Base-by-base conservation (phyloP, 139 green algal species). In the Chlorella sorokiniana region DNA sequence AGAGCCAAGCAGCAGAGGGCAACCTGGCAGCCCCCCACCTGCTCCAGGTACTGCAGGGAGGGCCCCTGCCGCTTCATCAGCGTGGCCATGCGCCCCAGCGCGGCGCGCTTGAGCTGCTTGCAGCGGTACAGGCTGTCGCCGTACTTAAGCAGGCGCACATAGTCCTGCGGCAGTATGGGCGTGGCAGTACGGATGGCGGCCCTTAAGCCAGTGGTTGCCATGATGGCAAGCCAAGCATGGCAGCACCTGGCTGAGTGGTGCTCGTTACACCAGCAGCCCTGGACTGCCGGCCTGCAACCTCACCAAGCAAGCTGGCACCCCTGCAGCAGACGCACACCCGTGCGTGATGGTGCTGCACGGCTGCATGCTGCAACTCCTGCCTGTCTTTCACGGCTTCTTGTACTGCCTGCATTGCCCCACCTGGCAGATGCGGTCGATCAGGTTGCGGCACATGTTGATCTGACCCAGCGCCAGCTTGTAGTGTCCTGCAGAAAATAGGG, bases 391-490 rank as follows among this genome's bases (percentile, higher is more conserved):
- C n/a, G n/a, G n/a, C n/a, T n/a, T n/a, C n/a, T n/a, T n/a, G n/a
- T n/a, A n/a, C n/a, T n/a, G n/a, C n/a, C n/a, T n/a, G n/a, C n/a
- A n/a, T n/a, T 27, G 42, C 64, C 29, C n/a, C 95, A 91, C 93
- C 84, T 98, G 96, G 27, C 93, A 86, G 3, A 99, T 86, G 76
- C 91, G 94, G 87, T 98, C 95, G 45, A 99, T 98, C 3, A 99
- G 86, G 83, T 95, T 95, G 51, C 93, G 87, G 9, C 96, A 96
- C 31, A 91, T 96, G 87, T 98, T 95, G 33, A 99, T 85, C 91
- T 99, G 97, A 4, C 97, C 97, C 48, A 99, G 91, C 42, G 97
- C 97, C 54, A 99, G 91, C 90, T 99, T 99, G 93, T 98, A 99
- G 90, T 99, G 97, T 99, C 97, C 35, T 85, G 71, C 31, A 10